Base-by-base conservation (phyloP, 768 basidiomycete genomes). In the Pisolithus marmoratus region DNA sequence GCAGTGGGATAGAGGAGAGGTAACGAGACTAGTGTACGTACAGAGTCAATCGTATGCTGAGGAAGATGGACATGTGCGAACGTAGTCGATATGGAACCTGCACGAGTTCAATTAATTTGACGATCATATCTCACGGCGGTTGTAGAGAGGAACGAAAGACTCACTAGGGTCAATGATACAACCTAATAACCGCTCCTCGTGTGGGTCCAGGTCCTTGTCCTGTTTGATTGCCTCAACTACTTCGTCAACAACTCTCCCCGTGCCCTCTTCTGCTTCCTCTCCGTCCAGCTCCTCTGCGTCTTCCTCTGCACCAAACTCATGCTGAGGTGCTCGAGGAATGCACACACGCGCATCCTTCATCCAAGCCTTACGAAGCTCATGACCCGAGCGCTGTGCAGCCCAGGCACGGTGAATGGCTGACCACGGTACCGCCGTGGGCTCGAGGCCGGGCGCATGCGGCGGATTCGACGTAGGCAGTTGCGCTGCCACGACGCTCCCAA, bases 21-120 rank as follows among this genome's bases (percentile, higher is more conserved):
- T 22, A 97, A 69, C 2, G 92, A 93, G 9, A 96, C 91, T 50
- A 95, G 82, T 0, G 91, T 94, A 58, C 94, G 82, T 40, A 97
- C 84, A 22, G 91, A 87, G 67, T 97, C 94, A 45, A 95, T 88
- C 0, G 93, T 95, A 63, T 87, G 85, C 17, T 81, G 67, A 9
- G 94, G 93, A 40, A 97, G 77, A 65, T 94, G 91, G 23, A 96
- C 93, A 57, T 94, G 87, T 48, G 74, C 76, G 67, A 95, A 96
- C 0, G 88, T 83, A 8, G 93, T 94, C 12, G 85, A 79, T 72
- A 93, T 83, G 0, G 86, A 74, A 24, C 68, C 89, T 90, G 52
- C 6, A 44, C 47, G 12, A 27, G 52, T 22, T 48, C 45, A 54
- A 38, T 46, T 48, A 41, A 57, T 50, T 48, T 11, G 34, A 46